Evolutionary conservation across 2,329 filamentous ascomycete species (phyloP).

Genomic region (Alternaria angustiovoidea): DNA sequence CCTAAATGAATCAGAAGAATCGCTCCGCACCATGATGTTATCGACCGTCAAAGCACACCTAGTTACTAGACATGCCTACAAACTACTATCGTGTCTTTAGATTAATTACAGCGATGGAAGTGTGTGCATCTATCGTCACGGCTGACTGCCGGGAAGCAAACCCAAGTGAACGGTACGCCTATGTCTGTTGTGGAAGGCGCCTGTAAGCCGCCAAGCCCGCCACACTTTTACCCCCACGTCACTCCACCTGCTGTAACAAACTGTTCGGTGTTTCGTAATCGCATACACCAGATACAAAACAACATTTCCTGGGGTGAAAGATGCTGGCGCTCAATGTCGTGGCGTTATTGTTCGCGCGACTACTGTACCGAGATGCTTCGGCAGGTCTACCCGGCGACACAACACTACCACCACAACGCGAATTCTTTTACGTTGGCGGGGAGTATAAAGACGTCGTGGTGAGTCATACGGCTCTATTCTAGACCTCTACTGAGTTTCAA

Average conservation of each 20-base stretch:
- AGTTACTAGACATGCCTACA: too few species aligned
- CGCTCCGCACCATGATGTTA: too few species aligned
- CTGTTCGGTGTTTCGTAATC: neutral
- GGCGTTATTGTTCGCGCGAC: neutral
- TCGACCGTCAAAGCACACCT: too few species aligned
- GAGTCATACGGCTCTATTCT: neutral
- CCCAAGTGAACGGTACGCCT: neutral
- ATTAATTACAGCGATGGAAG: too few species aligned
- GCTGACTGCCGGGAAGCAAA: neutral
- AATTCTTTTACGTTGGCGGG: constrained; percentile 38
- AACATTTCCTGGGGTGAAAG: fast-evolving
- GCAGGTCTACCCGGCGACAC: neutral
- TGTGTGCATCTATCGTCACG: too few species aligned
- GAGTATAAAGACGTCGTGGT: constrained; percentile 30
- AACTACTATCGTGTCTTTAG: too few species aligned
- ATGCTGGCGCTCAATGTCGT: neutral
- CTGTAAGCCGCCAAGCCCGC: neutral
- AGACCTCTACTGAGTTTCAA: neutral
- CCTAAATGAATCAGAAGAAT: too few species aligned
- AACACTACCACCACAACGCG: constrained; percentile 12
- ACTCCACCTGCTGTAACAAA: neutral
- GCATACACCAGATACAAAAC: neutral
- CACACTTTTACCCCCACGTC: neutral
- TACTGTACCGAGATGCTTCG: neutral
- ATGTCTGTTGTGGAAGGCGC: neutral